Percentiles rank a stretch among this genome's conserved stretches.
These are phyloP conservation scores for Pseudisothecium myosuroides DNA, from an alignment of 225 moss, liverwort and hornwort species.

Conservation along the genomic window DNA sequence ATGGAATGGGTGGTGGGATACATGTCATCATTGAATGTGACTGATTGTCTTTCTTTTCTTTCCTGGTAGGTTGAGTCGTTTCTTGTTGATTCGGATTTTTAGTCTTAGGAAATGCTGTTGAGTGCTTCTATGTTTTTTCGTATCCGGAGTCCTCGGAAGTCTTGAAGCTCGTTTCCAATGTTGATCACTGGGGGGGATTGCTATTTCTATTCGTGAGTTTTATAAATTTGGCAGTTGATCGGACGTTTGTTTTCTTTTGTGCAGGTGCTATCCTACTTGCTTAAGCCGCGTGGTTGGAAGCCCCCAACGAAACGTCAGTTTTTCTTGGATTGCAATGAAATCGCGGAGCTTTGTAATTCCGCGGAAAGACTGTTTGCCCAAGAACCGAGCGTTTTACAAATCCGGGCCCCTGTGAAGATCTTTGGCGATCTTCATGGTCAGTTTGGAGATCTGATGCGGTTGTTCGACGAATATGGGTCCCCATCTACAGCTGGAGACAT, in stretches of 20 bases:
- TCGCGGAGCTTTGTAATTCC: slow-evolving; percentile 46
- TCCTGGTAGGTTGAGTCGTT: background rate
- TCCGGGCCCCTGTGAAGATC: slow-evolving; percentile 60
- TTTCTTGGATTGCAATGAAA: slow-evolving; percentile 63
- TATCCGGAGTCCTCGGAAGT: background rate
- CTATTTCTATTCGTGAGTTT: background rate
- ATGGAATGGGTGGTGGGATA: background rate
- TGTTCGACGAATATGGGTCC: slow-evolving; percentile 65
- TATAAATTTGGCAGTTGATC: too few species aligned
- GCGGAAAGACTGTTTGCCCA: slow-evolving; percentile 54
- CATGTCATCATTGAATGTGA: background rate
- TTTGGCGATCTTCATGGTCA: slow-evolving; percentile 66
- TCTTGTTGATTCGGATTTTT: background rate
- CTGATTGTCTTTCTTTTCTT: background rate
- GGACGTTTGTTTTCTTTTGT: background rate
- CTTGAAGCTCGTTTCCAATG: background rate
- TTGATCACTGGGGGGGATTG: background rate
- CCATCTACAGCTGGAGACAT: slow-evolving; percentile 67
- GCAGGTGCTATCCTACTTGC: slow-evolving; percentile 50
- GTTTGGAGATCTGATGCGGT: slow-evolving; percentile 63
- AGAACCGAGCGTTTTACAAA: slow-evolving; percentile 62
- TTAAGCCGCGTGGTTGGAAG: slow-evolving; percentile 67
- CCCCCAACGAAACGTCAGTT: slow-evolving; percentile 58
- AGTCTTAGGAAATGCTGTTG: background rate
- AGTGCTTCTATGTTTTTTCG: background rate